Conservation (phyloP, 2,329 filamentous ascomycete species). For the Xylaria digitata region DNA sequence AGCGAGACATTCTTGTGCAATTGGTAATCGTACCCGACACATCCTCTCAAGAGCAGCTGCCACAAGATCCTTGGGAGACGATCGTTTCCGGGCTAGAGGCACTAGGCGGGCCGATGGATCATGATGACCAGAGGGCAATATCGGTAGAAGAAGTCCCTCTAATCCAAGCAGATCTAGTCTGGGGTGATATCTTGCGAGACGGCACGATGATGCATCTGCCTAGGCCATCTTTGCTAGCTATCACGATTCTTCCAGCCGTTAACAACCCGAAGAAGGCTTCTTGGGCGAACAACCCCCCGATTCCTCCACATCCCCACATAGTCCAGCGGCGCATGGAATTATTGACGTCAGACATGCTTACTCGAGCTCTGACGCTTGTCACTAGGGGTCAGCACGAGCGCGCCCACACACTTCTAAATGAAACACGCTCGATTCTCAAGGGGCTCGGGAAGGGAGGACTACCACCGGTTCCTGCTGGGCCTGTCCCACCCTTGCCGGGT, state of each 20-base stretch:
- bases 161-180: constrained; percentile 93
- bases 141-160: constrained; percentile 95
- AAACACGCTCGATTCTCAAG: constrained; percentile 95
- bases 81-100: constrained; percentile 96
- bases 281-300: constrained; percentile 77
- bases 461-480: constrained; percentile 72
- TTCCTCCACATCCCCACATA: constrained; percentile 93
- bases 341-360: constrained; percentile 97
- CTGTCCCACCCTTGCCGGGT: constrained; percentile 46
- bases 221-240: constrained; percentile 89
- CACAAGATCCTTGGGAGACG: constrained; percentile 96
- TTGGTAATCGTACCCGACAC: constrained; percentile 91
- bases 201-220: constrained; percentile 87
- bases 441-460: constrained; percentile 94
- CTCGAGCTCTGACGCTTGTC: constrained; percentile 88
- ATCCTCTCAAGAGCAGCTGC: constrained; percentile 81
- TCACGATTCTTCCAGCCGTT: constrained; percentile 87
- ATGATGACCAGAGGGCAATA: constrained; percentile 82
- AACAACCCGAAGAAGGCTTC: constrained; percentile 72
- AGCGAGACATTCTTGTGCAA: constrained; percentile 92
- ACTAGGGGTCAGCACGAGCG: constrained; percentile 92
- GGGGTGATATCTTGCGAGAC: constrained; percentile 92
- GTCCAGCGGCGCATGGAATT: constrained; percentile 98
- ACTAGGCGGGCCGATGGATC: constrained; percentile 85
- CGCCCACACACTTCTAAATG: constrained; percentile 88